phyloP scores from a whole-genome alignment of 371 early-diverging fungal genomes.

The Actinomortierella wolfii region DNA sequence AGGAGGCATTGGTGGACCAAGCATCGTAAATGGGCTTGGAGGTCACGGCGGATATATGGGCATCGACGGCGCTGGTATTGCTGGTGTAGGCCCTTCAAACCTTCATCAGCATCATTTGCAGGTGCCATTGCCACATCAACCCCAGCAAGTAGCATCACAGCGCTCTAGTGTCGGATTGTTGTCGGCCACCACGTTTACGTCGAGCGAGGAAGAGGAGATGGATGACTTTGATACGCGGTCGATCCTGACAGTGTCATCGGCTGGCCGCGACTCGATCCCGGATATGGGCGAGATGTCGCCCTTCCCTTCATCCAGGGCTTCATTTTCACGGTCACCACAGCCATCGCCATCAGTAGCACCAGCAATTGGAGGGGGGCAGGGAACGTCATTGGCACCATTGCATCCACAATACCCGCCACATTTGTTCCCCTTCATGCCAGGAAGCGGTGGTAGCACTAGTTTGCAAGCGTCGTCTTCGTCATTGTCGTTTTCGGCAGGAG shows the following conservation, averaged over 20 bases:
- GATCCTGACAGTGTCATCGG: constrained; percentile 25
- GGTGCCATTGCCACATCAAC: neutral
- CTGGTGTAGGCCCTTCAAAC: neutral
- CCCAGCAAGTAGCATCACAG: neutral
- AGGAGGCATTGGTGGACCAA: neutral
- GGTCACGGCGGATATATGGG: neutral
- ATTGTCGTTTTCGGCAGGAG: too few relatives aligned
- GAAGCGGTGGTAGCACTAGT: too few relatives aligned
- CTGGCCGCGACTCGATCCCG: constrained; percentile 20
- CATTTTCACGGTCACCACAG: too few relatives aligned
- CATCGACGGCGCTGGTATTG: neutral
- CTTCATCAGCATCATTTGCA: constrained; percentile 1
- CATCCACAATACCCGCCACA: too few relatives aligned
- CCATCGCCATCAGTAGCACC: too few relatives aligned
- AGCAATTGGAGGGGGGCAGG: too few relatives aligned
- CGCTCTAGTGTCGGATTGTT: constrained; percentile 3
- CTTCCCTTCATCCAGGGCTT: too few relatives aligned
- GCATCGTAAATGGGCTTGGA: neutral
- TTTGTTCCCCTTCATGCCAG: too few relatives aligned
- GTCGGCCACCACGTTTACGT: constrained; percentile 2
- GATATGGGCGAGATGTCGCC: constrained; percentile 28
- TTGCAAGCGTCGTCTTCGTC: too few relatives aligned
- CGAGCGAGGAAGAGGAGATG: constrained; percentile 19
- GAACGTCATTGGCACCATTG: too few relatives aligned
- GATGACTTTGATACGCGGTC: constrained; percentile 23